Percentiles rank a stretch among this genome's conserved stretches.
Conservation (phyloP, 1,139 yeast species). For the Torulaspora pretoriensis region DNA sequence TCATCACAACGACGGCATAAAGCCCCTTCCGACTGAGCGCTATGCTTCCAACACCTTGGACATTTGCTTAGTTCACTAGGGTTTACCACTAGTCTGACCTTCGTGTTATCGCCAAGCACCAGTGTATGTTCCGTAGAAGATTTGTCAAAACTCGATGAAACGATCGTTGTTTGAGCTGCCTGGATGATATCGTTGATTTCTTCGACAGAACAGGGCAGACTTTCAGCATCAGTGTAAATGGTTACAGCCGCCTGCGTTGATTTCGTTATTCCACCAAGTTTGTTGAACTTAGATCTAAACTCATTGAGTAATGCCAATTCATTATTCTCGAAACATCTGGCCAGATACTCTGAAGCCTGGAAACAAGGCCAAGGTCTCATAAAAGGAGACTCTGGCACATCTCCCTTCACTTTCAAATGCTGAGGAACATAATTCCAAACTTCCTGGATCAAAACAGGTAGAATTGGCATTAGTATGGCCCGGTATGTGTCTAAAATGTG, state of each 20-base stretch:
- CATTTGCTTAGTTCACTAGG: constrained; percentile 48
- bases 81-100: constrained; percentile 15
- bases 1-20: constrained; percentile 68
- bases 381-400: constrained; percentile 39
- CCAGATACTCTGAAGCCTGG: not conserved
- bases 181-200: constrained; percentile 56
- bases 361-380: constrained; percentile 18
- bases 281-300: constrained; percentile 18
- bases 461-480: constrained; percentile 69
- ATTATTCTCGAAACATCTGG: constrained; percentile 11
- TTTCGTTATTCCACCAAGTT: constrained; percentile 46
- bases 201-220: constrained; percentile 26
- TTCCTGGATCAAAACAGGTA: constrained; percentile 83
- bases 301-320: constrained; percentile 34
- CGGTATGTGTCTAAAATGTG: constrained; percentile 60
- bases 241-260: constrained; percentile 58
- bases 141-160: not conserved
- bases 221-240: constrained; percentile 32
- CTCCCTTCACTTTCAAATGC: constrained; percentile 14
- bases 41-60: constrained; percentile 91
- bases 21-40: constrained; percentile 46
- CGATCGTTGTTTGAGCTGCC: constrained; percentile 50
- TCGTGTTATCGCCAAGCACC: constrained; percentile 10
- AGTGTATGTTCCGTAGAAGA: constrained; percentile 1
- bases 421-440: constrained; percentile 57